These are phyloP conservation scores for Tetrastigma voinierianum DNA, from an alignment of 164 flowering plant species.

Conservation along the genomic window DNA sequence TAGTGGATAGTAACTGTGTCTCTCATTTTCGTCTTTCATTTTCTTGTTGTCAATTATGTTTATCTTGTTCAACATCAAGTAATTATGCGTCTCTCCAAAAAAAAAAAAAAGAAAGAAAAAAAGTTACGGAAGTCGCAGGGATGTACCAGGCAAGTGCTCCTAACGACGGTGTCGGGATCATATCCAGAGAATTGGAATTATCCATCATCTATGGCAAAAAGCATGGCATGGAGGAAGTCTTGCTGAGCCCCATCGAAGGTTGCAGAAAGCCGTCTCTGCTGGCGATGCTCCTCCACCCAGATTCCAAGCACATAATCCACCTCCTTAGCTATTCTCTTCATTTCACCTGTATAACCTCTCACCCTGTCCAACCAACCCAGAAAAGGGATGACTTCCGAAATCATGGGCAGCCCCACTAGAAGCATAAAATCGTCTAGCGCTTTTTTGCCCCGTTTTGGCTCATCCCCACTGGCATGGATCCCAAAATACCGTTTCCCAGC, in stretches of 20 bases:
- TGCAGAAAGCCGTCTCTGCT: not conserved
- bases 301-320: conserved; percentile 17
- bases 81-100: not conserved
- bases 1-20: too few relatives aligned
- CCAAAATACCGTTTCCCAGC: conserved; percentile 24
- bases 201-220: conserved; percentile 8
- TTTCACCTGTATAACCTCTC: conserved; percentile 19
- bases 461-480: conserved; percentile 1
- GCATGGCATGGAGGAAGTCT: conserved; percentile 36
- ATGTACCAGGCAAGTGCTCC: conserved; percentile 30
- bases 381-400: conserved; percentile 32
- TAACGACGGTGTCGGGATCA: conserved; percentile 27
- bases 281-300: conserved; percentile 31
- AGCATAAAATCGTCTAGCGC: conserved; percentile 14
- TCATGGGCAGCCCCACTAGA: conserved; percentile 15
- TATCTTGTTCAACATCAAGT: too few relatives aligned
- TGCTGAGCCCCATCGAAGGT: conserved; percentile 1
- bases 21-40: too few relatives aligned
- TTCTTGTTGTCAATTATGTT: too few relatives aligned
- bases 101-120: not conserved
- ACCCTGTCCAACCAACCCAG: conserved; percentile 33
- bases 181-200: conserved; percentile 1
- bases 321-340: conserved; percentile 26
- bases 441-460: conserved; percentile 6
- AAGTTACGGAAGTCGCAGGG: not conserved